phyloP scores from a whole-genome alignment of 2,329 filamentous ascomycete genomes.

The Calonectria montana region DNA sequence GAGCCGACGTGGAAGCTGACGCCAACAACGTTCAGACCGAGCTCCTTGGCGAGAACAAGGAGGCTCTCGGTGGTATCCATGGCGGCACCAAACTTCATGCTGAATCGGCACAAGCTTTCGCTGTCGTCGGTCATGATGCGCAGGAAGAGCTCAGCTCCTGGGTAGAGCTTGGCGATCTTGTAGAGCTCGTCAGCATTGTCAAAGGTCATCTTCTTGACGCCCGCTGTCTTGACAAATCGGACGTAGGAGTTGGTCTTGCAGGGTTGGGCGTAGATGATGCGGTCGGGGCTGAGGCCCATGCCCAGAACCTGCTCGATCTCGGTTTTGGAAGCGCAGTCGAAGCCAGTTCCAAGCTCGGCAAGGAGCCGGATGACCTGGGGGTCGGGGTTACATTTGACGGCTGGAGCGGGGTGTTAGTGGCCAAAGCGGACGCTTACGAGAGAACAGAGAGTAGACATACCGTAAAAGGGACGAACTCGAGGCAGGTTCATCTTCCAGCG shows the following conservation, averaged over 20 bases:
- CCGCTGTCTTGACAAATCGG: constrained; percentile 84
- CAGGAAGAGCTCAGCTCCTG: constrained; percentile 89
- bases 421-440: not conserved
- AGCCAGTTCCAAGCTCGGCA: constrained; percentile 88
- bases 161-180: constrained; percentile 95
- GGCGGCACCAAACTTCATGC: constrained; percentile 96
- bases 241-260: constrained; percentile 99
- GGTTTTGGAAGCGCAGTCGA: constrained; percentile 97
- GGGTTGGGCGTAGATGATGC: constrained; percentile 98
- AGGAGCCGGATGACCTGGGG: constrained; percentile 88
- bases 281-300: constrained; percentile 84
- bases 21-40: constrained; percentile 91
- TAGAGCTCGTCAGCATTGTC: constrained; percentile 98
- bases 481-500: constrained; percentile 96
- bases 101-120: constrained; percentile 91
- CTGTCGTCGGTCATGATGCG: constrained; percentile 98
- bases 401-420: constrained; percentile 56
- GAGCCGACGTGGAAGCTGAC: constrained; percentile 99
- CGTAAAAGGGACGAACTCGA: constrained; percentile 96
- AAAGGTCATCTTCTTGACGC: constrained; percentile 98
- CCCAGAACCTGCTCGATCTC: constrained; percentile 94
- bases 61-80: constrained; percentile 84
- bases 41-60: constrained; percentile 80
- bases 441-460: constrained; percentile 61
- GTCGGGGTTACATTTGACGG: constrained; percentile 99